These are phyloP conservation scores for Lagenidium giganteum DNA, from an alignment of 352 stramenopile genomes.

Conservation along the genomic window DNA sequence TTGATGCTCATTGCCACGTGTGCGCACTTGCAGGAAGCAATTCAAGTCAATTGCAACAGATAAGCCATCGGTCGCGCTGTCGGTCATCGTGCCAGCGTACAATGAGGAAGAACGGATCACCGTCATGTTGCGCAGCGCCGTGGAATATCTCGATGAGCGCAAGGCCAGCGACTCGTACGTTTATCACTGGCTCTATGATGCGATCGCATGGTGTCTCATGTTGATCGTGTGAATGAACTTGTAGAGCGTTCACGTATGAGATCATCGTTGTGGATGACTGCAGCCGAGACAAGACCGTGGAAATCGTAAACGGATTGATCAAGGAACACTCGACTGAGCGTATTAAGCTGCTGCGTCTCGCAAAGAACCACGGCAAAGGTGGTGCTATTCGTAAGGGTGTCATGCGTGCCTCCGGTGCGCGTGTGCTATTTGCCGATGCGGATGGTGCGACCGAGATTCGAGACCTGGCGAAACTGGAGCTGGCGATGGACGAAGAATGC, in stretches of 20 bases:
- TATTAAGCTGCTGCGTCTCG: conserved; percentile 63
- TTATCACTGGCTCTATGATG: conserved; percentile 6
- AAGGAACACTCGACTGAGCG: conserved; percentile 25
- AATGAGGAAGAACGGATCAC: conserved; percentile 93
- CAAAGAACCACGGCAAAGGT: conserved; percentile 87
- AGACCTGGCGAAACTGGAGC: conserved; percentile 67
- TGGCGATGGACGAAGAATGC: conserved; percentile 24
- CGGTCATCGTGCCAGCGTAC: conserved; percentile 92
- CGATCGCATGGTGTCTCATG: too few species aligned
- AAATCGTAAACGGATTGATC: conserved; percentile 42
- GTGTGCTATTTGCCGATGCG: conserved; percentile 83
- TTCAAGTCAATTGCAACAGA: too few species aligned
- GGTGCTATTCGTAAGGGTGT: conserved; percentile 81
- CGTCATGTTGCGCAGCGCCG: conserved; percentile 86
- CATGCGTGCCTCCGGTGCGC: conserved; percentile 55
- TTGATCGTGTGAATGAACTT: conserved; percentile 1
- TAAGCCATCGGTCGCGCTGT: too few species aligned
- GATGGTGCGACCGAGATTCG: conserved; percentile 86
- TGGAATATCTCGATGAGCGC: conserved; percentile 83
- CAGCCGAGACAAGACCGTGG: conserved; percentile 67
- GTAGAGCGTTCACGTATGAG: conserved; percentile 48
- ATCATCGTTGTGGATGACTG: conserved; percentile 90
- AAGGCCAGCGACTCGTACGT: conserved; percentile 36
- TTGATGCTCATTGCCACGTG: conserved; percentile 5
- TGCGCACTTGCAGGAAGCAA: too few species aligned